These are phyloP conservation scores for Trichoderma asperellum DNA, from an alignment of 2,329 filamentous ascomycete species.

Conservation along the genomic window DNA sequence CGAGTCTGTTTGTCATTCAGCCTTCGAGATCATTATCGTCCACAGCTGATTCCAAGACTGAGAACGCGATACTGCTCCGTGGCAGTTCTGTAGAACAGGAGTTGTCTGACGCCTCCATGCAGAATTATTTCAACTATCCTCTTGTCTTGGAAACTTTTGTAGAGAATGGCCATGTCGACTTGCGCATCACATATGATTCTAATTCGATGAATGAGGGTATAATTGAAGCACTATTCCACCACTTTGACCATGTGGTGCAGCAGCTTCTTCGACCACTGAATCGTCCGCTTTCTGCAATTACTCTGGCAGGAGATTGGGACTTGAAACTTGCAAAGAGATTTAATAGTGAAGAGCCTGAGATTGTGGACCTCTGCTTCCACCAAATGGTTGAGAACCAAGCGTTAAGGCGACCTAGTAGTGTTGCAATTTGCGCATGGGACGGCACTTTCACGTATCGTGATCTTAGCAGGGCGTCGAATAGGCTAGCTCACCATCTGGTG, in stretches of 20 bases:
- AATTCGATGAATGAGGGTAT: not conserved
- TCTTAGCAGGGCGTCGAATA: constrained; percentile 13
- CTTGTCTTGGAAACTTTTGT: constrained; percentile 29
- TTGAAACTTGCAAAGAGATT: constrained; percentile 2
- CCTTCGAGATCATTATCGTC: not conserved
- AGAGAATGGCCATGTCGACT: constrained; percentile 6
- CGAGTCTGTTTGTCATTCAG: constrained; percentile 14
- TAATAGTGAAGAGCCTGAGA: constrained; percentile 14
- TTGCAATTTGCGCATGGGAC: constrained; percentile 30
- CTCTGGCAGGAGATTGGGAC: not conserved
- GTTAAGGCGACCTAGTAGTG: constrained; percentile 1
- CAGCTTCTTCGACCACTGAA: constrained; percentile 25
- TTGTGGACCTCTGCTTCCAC: constrained; percentile 27
- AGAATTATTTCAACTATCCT: constrained; percentile 31
- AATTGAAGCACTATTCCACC: constrained; percentile 27
- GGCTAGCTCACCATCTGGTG: constrained; percentile 23
- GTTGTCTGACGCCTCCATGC: not conserved
- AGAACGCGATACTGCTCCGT: constrained; percentile 16
- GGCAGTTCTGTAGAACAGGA: not conserved
- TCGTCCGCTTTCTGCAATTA: not conserved
- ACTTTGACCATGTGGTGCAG: constrained; percentile 29
- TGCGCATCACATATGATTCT: constrained; percentile 27
- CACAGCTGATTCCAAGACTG: not conserved
- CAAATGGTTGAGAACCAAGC: constrained; percentile 25
- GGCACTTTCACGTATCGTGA: constrained; percentile 21